Evolutionary conservation across 176 grass and related monocot genomes (phyloP).

Genomic region (Carex pumila): DNA sequence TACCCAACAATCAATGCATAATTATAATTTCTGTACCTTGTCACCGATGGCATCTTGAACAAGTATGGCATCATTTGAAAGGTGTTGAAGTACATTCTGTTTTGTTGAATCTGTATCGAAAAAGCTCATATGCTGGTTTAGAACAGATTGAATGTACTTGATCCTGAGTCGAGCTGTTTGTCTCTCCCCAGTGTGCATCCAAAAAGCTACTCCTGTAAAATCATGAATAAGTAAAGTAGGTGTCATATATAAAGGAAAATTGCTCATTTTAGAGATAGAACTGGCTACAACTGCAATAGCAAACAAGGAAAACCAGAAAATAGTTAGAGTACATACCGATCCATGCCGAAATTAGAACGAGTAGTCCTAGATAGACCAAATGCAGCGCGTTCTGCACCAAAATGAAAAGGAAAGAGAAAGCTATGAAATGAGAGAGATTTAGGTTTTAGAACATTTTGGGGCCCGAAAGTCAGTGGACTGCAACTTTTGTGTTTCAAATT

Average conservation of each 20-base stretch:
- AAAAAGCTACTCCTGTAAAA: slow-evolving; percentile 33
- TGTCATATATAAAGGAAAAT: neutral
- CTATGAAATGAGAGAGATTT: neutral
- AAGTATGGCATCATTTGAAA: slow-evolving; percentile 26
- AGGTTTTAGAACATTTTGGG: too few relatives aligned
- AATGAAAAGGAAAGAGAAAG: neutral
- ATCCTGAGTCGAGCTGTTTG: slow-evolving; percentile 19
- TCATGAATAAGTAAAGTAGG: neutral
- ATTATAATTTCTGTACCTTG: slow-evolving; percentile 25
- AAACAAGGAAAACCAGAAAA: neutral
- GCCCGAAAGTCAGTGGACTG: too few relatives aligned
- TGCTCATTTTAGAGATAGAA: neutral
- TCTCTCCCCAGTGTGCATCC: slow-evolving; percentile 38
- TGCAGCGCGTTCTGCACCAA: slow-evolving; percentile 8
- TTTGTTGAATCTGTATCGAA: slow-evolving; percentile 31
- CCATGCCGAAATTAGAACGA: neutral
- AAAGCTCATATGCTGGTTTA: slow-evolving; percentile 34
- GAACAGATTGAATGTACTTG: slow-evolving; percentile 23
- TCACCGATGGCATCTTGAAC: slow-evolving; percentile 44
- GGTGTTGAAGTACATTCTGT: slow-evolving; percentile 14
- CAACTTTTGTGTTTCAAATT: too few relatives aligned
- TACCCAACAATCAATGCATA: neutral
- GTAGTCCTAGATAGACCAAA: slow-evolving; percentile 18
- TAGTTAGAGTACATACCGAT: neutral
- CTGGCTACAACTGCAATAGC: neutral